phyloP scores from a whole-genome alignment of 129 eudicot species.

The Saussurea involucrata region DNA sequence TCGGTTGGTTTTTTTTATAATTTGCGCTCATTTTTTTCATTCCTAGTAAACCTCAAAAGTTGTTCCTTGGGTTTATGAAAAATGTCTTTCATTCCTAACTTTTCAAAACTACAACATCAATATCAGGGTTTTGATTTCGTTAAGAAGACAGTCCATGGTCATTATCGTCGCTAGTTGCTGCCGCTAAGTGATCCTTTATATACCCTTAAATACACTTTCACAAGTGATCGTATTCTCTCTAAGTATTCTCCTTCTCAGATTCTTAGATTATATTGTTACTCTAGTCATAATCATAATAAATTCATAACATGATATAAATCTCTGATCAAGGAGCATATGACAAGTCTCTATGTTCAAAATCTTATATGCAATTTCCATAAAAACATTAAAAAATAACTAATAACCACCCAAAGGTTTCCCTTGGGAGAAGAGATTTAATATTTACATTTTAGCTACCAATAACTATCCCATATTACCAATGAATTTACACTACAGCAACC shows the following conservation, averaged over 20 bases:
- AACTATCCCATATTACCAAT: neutral
- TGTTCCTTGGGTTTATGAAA: neutral
- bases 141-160: neutral
- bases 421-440: neutral
- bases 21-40: neutral
- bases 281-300: neutral
- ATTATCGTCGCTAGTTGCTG: neutral
- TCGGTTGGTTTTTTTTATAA: neutral
- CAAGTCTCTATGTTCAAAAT: neutral
- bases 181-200: neutral
- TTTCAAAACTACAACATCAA: neutral
- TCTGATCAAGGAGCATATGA: neutral
- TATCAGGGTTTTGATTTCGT: neutral
- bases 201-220: neutral
- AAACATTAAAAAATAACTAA: neutral
- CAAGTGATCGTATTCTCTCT: neutral
- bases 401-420: neutral
- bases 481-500: neutral
- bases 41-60: neutral
- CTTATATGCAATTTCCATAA: neutral
- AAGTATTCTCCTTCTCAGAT: neutral
- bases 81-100: neutral
- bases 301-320: neutral
- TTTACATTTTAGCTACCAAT: conserved; percentile 6
- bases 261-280: neutral